Evolutionary conservation across 805 yeast species (phyloP).

Genomic region (Kregervanrija delftensis): DNA sequence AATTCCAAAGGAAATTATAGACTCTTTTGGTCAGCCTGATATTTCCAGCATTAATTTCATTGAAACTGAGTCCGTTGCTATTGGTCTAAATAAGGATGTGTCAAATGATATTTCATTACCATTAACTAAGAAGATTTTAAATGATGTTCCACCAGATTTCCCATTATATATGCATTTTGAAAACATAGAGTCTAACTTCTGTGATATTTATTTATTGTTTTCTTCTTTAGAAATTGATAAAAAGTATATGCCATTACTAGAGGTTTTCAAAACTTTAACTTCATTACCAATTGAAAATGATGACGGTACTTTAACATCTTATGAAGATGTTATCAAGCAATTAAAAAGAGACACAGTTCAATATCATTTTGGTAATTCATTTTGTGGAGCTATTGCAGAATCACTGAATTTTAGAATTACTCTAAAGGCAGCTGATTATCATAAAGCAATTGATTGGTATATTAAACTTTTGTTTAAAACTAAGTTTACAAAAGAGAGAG

Average conservation of each 20-base stretch:
- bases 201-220: slow-evolving; percentile 56
- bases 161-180: slow-evolving; percentile 76
- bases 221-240: slow-evolving; percentile 48
- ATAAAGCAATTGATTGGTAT: slow-evolving; percentile 71
- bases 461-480: slow-evolving; percentile 55
- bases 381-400: slow-evolving; percentile 59
- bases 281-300: slow-evolving; percentile 63
- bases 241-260: slow-evolving; percentile 54
- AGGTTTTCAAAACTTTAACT: slow-evolving; percentile 60
- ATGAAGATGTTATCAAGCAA: slow-evolving; percentile 68
- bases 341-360: slow-evolving; percentile 70
- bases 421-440: slow-evolving; percentile 56
- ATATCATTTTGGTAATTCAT: slow-evolving; percentile 48
- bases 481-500: slow-evolving; percentile 65
- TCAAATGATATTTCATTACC: slow-evolving; percentile 19
- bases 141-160: slow-evolving; percentile 37
- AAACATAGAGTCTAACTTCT: slow-evolving; percentile 71
- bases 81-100: slow-evolving; percentile 39
- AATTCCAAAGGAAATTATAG: slow-evolving; percentile 63
- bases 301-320: slow-evolving; percentile 53
- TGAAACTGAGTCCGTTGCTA: slow-evolving; percentile 55
- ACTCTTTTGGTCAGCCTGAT: slow-evolving; percentile 63
- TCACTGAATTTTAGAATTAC: slow-evolving; percentile 54
- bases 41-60: slow-evolving; percentile 71
- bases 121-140: slow-evolving; percentile 13